Conservation (phyloP, 768 basidiomycete species). For the Podaxis sp. region DNA sequence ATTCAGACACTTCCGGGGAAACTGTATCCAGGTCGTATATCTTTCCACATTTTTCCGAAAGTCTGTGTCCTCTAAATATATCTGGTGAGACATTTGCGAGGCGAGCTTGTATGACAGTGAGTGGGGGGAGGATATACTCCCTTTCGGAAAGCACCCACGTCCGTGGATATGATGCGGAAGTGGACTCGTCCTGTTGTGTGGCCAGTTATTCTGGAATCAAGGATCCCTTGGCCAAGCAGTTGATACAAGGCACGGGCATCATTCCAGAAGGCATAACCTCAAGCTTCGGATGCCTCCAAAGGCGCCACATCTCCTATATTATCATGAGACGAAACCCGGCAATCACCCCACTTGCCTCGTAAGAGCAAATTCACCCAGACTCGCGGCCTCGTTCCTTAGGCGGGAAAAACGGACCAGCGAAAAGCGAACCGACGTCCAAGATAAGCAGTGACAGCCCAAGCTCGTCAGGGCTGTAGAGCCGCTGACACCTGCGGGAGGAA, state of each 20-base stretch:
- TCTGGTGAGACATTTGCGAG: neutral
- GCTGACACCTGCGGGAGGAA: neutral
- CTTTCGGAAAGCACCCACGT: neutral
- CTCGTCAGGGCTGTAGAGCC: neutral
- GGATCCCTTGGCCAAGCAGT: neutral
- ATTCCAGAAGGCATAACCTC: constrained; percentile 9
- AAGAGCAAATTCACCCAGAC: constrained; percentile 4
- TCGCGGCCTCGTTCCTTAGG: neutral
- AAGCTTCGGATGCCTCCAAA: constrained; percentile 9
- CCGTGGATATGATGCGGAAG: neutral
- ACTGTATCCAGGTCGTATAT: neutral
- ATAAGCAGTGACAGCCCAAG: constrained; percentile 1
- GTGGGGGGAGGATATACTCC: neutral
- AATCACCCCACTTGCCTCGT: constrained; percentile 14
- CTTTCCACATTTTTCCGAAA: neutral
- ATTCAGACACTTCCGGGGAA: neutral
- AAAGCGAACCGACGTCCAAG: neutral
- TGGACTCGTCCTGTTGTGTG: neutral
- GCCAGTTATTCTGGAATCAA: neutral
- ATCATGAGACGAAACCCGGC: constrained; percentile 9
- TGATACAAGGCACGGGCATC: neutral
- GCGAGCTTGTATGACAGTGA: neutral
- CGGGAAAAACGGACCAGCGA: neutral
- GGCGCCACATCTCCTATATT: constrained; percentile 8
- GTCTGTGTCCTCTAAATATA: neutral